Evolutionary conservation across 805 yeast species (phyloP).

Genomic region (Metschnikowia peoriensis): DNA sequence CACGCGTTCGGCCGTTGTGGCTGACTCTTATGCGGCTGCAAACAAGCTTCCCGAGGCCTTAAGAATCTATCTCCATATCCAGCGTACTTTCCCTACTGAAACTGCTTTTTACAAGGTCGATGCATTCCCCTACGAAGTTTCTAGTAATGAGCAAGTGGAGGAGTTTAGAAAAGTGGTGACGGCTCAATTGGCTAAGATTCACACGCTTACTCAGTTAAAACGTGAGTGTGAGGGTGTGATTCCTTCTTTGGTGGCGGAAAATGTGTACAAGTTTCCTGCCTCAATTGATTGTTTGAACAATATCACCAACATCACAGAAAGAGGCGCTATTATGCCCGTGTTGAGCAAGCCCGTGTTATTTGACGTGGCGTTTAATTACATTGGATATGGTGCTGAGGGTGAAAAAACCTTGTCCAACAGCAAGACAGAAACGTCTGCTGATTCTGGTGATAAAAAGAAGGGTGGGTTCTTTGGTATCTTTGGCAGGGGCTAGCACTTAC

Average conservation of each 20-base stretch:
- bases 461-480: conserved; percentile 73
- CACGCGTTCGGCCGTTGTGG: conserved; percentile 43
- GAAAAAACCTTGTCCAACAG: conserved; percentile 13
- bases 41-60: conserved; percentile 48
- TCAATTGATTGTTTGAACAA: conserved; percentile 22
- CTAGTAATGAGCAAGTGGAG: conserved; percentile 33
- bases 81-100: conserved; percentile 17
- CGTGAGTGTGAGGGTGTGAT: conserved; percentile 18
- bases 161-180: conserved; percentile 21
- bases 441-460: conserved; percentile 44
- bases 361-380: conserved; percentile 85
- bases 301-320: conserved; percentile 23
- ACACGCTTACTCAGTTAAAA: conserved; percentile 49
- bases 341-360: conserved; percentile 86
- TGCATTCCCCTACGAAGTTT: conserved; percentile 42
- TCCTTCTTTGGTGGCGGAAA: conserved; percentile 41
- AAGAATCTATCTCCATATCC: conserved; percentile 33
- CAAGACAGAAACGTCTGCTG: conserved; percentile 21
- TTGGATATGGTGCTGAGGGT: conserved; percentile 45
- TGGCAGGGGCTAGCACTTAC: conserved; percentile 42
- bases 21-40: conserved; percentile 42
- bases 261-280: conserved; percentile 40
- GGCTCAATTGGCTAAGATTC: conserved; percentile 25
- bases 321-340: conserved; percentile 50
- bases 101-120: conserved; percentile 29